Conservation (phyloP, 2,329 filamentous ascomycete genomes). For the Monosporascus sp. region DNA sequence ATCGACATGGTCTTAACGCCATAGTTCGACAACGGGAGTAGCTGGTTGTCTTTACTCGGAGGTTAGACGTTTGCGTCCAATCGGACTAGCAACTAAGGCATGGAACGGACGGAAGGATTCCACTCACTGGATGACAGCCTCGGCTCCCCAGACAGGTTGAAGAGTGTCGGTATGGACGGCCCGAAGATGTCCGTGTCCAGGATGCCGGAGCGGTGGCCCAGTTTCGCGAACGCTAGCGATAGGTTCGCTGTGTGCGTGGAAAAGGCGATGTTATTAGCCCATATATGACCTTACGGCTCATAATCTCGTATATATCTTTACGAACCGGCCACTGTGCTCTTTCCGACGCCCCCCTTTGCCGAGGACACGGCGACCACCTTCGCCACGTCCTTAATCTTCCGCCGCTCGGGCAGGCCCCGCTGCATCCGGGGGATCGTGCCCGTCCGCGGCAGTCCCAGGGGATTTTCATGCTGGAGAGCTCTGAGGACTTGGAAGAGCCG, state of each 20-base stretch:
- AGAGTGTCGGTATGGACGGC: conserved; percentile 85
- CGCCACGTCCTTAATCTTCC: conserved; percentile 75
- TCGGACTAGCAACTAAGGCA: neutral
- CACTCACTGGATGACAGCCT: conserved; percentile 65
- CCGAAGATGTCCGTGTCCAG: conserved; percentile 97
- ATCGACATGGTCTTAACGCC: conserved; percentile 98
- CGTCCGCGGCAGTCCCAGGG: conserved; percentile 77
- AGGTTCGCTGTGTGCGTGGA: conserved; percentile 59
- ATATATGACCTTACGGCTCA: too few species aligned
- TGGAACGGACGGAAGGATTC: neutral
- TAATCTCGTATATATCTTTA: conserved; percentile 2
- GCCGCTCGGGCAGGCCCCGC: conserved; percentile 74
- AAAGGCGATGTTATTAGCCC: too few species aligned
- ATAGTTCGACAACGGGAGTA: conserved; percentile 88
- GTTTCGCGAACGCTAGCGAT: conserved; percentile 77
- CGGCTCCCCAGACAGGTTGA: conserved; percentile 77
- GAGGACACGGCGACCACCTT: conserved; percentile 97
- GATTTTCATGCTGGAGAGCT: conserved; percentile 73
- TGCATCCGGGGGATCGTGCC: conserved; percentile 71
- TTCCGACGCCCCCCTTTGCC: conserved; percentile 96
- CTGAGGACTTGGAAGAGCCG: conserved; percentile 50
- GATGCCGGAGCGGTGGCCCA: conserved; percentile 78
- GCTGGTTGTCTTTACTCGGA: conserved; percentile 58
- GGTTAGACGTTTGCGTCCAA: too few species aligned
- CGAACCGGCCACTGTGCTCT: conserved; percentile 83